These are phyloP conservation scores for Pythium chondricola DNA, from an alignment of 352 stramenopile species.

Conservation along the genomic window DNA sequence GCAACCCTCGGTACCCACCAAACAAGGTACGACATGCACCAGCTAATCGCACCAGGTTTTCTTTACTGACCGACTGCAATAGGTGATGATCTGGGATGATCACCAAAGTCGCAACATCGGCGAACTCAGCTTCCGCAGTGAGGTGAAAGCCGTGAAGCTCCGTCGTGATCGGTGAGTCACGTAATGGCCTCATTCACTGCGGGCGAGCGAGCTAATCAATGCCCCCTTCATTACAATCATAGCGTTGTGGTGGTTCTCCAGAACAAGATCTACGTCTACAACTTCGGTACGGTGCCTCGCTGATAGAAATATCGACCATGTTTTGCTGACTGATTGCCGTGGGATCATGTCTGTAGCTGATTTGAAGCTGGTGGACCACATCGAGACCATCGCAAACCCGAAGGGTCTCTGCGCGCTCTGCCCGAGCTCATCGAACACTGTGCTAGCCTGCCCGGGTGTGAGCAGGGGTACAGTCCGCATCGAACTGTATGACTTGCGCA, in stretches of 20 bases:
- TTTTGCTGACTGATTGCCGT: slow-evolving; percentile 6
- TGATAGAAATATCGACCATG: no score
- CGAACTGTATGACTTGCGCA: slow-evolving; percentile 96
- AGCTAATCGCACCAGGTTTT: background rate
- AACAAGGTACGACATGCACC: slow-evolving; percentile 82
- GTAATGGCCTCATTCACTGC: background rate
- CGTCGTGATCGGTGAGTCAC: slow-evolving; percentile 90
- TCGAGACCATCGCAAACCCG: slow-evolving; percentile 98
- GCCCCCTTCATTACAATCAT: background rate
- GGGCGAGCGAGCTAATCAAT: background rate
- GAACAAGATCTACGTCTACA: slow-evolving; percentile 98
- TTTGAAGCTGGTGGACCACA: slow-evolving; percentile 96
- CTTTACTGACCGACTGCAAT: background rate
- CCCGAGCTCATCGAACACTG: slow-evolving; percentile 89
- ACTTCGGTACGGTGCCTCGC: slow-evolving; percentile 86
- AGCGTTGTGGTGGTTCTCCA: slow-evolving; percentile 96
- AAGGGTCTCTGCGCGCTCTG: slow-evolving; percentile 93
- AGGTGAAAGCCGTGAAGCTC: slow-evolving; percentile 95
- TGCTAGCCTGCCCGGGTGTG: slow-evolving; percentile 94
- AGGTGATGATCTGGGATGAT: slow-evolving; percentile 99
- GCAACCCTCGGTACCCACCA: slow-evolving; percentile 90
- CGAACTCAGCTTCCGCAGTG: slow-evolving; percentile 96
- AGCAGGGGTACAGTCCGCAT: slow-evolving; percentile 90
- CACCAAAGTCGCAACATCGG: slow-evolving; percentile 97
- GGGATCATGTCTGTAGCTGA: slow-evolving; percentile 58